These are phyloP conservation scores for Flammula alnicola DNA, from an alignment of 1,284 basidiomycete genomes.

Conservation along the genomic window DNA sequence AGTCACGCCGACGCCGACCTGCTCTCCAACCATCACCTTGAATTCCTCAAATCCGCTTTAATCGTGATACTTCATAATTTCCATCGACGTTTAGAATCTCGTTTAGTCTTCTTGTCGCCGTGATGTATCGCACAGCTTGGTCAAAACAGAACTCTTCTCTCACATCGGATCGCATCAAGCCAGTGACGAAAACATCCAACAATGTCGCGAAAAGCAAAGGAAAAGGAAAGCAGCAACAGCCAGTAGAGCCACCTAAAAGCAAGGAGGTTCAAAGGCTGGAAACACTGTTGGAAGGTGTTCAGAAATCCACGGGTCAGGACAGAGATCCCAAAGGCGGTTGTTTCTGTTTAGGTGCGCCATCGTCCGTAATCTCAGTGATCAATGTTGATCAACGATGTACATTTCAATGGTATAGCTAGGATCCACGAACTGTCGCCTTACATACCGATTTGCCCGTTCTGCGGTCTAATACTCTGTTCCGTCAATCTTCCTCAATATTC, in stretches of 20 bases:
- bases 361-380: not conserved
- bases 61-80: too few species aligned
- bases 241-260: slow-evolving; percentile 44
- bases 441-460: slow-evolving; percentile 57
- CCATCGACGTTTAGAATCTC: too few species aligned
- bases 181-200: slow-evolving; percentile 26
- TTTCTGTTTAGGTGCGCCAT: slow-evolving; percentile 64
- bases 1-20: too few species aligned
- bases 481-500: slow-evolving; percentile 57
- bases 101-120: not conserved
- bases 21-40: too few species aligned
- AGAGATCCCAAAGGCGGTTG: slow-evolving; percentile 65
- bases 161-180: slow-evolving; percentile 53
- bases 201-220: slow-evolving; percentile 28
- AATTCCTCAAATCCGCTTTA: too few species aligned
- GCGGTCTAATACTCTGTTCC: slow-evolving; percentile 66
- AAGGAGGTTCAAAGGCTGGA: slow-evolving; percentile 48
- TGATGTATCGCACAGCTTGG: slow-evolving; percentile 45
- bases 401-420: slow-evolving; percentile 48
- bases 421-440: slow-evolving; percentile 59
- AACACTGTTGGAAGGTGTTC: slow-evolving; percentile 40
- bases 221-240: slow-evolving; percentile 29
- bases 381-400: slow-evolving; percentile 1
- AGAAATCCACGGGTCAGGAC: slow-evolving; percentile 32
- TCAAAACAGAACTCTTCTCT: slow-evolving; percentile 41